Percentiles rank a stretch among this genome's conserved stretches.
Conservation (phyloP, 371 early-diverging fungal species). For the Apophysomyces sp. region DNA sequence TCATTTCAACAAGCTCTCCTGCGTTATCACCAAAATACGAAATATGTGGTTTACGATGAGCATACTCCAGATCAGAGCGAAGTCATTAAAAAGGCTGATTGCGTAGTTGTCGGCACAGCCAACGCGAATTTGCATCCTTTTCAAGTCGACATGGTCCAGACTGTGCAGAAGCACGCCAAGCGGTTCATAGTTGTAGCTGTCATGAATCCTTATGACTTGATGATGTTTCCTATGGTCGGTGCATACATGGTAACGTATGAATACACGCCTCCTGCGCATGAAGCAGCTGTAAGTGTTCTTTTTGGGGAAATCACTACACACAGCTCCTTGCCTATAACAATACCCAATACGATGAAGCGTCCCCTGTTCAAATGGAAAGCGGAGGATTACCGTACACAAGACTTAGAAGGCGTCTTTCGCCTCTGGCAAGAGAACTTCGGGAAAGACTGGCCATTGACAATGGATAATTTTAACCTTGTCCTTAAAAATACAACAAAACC, state of each 20-base stretch:
- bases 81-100: constrained; percentile 21
- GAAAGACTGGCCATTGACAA: constrained; percentile 30
- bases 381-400: constrained; percentile 5
- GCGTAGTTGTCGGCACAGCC: constrained; percentile 46
- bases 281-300: constrained; percentile 32
- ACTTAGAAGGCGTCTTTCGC: constrained; percentile 10
- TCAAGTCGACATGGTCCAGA: constrained; percentile 35
- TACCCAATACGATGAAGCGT: constrained; percentile 14
- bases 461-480: constrained; percentile 21
- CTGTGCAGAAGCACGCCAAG: constrained; percentile 6
- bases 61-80: constrained; percentile 6
- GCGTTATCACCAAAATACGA: constrained; percentile 18
- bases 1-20: constrained; percentile 26
- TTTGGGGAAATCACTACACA: constrained; percentile 34
- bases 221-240: constrained; percentile 31
- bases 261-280: constrained; percentile 48
- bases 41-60: constrained; percentile 34
- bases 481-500: constrained; percentile 19
- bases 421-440: constrained; percentile 31
- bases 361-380: not conserved
- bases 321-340: constrained; percentile 36
- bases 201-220: constrained; percentile 52
- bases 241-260: constrained; percentile 50
- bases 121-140: constrained; percentile 46
- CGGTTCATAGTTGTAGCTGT: constrained; percentile 31